A percentile compares a stretch with the other conserved stretches of the same genome.
These are phyloP conservation scores for Mollisia scopiformis DNA, from an alignment of 2,329 filamentous ascomycete species.

Conservation along the genomic window DNA sequence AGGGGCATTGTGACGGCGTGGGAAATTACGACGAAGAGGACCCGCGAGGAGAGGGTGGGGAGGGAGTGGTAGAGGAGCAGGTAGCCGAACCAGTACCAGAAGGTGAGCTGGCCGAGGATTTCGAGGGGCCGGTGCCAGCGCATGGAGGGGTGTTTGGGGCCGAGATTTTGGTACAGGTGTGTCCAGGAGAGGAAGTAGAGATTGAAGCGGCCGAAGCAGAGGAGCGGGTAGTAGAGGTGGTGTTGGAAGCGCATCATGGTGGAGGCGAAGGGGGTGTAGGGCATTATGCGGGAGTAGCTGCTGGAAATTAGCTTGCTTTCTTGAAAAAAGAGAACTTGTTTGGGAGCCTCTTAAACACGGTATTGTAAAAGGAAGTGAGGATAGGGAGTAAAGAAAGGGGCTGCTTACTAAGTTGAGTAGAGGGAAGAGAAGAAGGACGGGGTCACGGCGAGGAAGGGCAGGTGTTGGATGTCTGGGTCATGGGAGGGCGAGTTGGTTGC, in stretches of 20 bases:
- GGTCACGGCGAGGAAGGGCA: conserved; percentile 70
- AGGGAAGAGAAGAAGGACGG: conserved; percentile 67
- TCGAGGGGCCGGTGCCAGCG: conserved; percentile 62
- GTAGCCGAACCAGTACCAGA: conserved; percentile 72
- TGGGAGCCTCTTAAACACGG: no score
- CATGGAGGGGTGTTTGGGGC: conserved; percentile 67
- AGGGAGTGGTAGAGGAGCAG: conserved; percentile 62
- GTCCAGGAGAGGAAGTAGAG: conserved; percentile 70
- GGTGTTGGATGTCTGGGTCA: conserved; percentile 65
- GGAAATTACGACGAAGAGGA: conserved; percentile 64
- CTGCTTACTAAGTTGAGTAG: conserved; percentile 66
- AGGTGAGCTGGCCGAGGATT: conserved; percentile 62
- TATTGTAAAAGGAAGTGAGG: no score
- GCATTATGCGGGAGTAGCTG: conserved; percentile 63
- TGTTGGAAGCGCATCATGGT: conserved; percentile 63
- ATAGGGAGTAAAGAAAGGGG: no score
- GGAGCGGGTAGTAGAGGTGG: conserved; percentile 70
- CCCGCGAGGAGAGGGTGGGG: conserved; percentile 58
- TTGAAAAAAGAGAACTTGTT: no score
- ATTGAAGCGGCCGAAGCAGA: conserved; percentile 72
- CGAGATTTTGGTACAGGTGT: conserved; percentile 60
- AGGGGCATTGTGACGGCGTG: conserved; percentile 70
- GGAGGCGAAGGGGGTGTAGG: conserved; percentile 64
- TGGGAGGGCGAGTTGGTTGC: conserved; percentile 65
- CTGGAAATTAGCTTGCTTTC: no score